Conservation (phyloP, 345 rosid genomes). For the Erucastrum elatum region DNA sequence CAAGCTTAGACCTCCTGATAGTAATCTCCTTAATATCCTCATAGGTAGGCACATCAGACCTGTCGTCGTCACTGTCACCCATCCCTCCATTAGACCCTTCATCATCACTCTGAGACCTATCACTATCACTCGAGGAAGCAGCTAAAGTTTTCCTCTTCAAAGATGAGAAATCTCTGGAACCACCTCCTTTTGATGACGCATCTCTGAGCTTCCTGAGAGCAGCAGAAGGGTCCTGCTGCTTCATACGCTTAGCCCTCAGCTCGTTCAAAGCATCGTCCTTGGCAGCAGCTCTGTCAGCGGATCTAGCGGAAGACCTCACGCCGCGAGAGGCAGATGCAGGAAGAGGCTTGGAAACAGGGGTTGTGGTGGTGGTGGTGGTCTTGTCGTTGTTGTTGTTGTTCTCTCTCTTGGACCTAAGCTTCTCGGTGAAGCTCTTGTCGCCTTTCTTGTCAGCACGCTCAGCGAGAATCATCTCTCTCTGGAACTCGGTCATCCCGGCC, state of each 20-base stretch:
- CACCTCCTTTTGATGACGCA: slow-evolving; percentile 59
- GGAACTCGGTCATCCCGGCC: slow-evolving; percentile 77
- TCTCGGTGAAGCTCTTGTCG: slow-evolving; percentile 84
- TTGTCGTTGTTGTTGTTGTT: neutral
- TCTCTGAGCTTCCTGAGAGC: slow-evolving; percentile 78
- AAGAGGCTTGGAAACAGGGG: slow-evolving; percentile 51
- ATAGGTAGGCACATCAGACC: slow-evolving; percentile 61
- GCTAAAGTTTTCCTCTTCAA: slow-evolving; percentile 58
- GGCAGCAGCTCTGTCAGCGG: slow-evolving; percentile 93
- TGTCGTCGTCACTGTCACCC: slow-evolving; percentile 92
- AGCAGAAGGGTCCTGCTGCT: slow-evolving; percentile 93
- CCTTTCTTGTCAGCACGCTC: slow-evolving; percentile 92
- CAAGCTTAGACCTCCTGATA: slow-evolving; percentile 85
- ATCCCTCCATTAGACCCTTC: slow-evolving; percentile 85
- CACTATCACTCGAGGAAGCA: slow-evolving; percentile 72
- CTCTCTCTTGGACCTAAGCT: slow-evolving; percentile 72
- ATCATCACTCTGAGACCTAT: slow-evolving; percentile 82
- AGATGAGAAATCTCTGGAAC: slow-evolving; percentile 57
- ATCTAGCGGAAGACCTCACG: slow-evolving; percentile 82
- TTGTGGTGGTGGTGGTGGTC: slow-evolving; percentile 29
- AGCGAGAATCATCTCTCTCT: slow-evolving; percentile 87
- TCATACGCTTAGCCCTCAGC: slow-evolving; percentile 82
- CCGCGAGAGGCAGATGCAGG: slow-evolving; percentile 60
- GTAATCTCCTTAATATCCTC: slow-evolving; percentile 88
- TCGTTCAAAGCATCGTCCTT: slow-evolving; percentile 91